phyloP scores from a whole-genome alignment of 176 grass and related monocot species.

The Alopecurus myosuroides region DNA sequence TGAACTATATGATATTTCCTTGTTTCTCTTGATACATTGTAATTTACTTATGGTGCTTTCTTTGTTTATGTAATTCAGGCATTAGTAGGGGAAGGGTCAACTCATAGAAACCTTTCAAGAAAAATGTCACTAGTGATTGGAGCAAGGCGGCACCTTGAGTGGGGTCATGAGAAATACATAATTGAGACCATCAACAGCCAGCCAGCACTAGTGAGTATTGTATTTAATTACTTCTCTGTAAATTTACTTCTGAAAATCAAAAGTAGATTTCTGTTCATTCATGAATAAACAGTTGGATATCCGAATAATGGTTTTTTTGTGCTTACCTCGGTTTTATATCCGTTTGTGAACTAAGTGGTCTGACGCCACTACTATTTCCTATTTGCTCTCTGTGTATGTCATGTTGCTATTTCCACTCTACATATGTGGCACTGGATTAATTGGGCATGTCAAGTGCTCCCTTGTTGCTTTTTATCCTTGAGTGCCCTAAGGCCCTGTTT shows the following conservation, averaged over 20 bases:
- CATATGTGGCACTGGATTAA: not conserved
- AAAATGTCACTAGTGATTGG: constrained; percentile 85
- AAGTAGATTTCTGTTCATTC: not conserved
- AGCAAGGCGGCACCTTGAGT: constrained; percentile 88
- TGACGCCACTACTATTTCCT: not conserved
- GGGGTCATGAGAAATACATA: constrained; percentile 95
- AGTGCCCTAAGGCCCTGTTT: too few relatives aligned
- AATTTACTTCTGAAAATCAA: constrained; percentile 9
- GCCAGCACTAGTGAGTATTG: constrained; percentile 60
- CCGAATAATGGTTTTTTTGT: constrained; percentile 10
- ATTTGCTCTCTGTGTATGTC: not conserved
- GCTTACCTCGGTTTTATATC: not conserved
- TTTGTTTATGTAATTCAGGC: constrained; percentile 52
- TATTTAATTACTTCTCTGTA: constrained; percentile 5
- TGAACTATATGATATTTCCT: not conserved
- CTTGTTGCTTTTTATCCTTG: not conserved
- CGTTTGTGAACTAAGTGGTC: not conserved
- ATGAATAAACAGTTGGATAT: too few relatives aligned
- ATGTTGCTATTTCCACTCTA: not conserved
- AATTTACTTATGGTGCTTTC: not conserved
- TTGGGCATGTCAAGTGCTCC: constrained; percentile 2
- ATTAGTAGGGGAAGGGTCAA: constrained; percentile 73
- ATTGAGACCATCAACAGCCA: constrained; percentile 88
- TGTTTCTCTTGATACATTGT: constrained; percentile 8
- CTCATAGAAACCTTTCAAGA: constrained; percentile 55